These are phyloP conservation scores for Schrenkiella parvula DNA, from an alignment of 345 rosid species.

Conservation along the genomic window DNA sequence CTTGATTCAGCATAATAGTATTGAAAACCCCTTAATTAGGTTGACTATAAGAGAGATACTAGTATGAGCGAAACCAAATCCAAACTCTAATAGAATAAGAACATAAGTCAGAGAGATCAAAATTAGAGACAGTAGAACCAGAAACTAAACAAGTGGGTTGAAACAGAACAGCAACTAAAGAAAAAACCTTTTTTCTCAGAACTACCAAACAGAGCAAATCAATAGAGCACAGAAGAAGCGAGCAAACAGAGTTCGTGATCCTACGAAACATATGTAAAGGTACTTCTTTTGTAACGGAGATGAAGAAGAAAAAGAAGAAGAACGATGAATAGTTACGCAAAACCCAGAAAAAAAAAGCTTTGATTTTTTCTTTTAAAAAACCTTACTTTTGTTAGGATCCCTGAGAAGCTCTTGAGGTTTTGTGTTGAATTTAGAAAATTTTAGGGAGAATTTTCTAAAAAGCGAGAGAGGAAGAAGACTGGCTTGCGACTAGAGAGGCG, in stretches of 20 bases:
- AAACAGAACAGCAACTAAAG: not conserved
- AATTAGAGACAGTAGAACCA: not conserved
- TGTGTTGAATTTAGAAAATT: not conserved
- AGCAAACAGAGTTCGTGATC: constrained; percentile 13
- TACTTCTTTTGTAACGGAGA: constrained; percentile 3
- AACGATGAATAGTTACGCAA: not conserved
- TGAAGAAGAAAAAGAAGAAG: not conserved
- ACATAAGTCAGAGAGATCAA: not conserved
- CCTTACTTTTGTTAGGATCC: not conserved
- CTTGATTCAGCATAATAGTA: not conserved
- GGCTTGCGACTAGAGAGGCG: constrained; percentile 17
- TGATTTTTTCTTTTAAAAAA: not conserved
- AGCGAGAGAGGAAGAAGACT: constrained; percentile 1
- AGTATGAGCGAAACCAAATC: not conserved
- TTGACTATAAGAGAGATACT: not conserved
- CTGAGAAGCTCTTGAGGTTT: not conserved
- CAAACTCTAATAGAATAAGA: not conserved
- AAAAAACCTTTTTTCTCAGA: not conserved
- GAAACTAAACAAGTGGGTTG: not conserved
- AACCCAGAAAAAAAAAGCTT: not conserved
- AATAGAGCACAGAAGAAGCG: constrained; percentile 4
- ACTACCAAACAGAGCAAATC: not conserved
- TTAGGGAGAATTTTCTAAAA: not conserved
- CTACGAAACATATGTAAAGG: not conserved
- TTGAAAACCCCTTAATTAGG: not conserved